Conservation (phyloP, 2,329 filamentous ascomycete species). For the Beauveria asiatica region DNA sequence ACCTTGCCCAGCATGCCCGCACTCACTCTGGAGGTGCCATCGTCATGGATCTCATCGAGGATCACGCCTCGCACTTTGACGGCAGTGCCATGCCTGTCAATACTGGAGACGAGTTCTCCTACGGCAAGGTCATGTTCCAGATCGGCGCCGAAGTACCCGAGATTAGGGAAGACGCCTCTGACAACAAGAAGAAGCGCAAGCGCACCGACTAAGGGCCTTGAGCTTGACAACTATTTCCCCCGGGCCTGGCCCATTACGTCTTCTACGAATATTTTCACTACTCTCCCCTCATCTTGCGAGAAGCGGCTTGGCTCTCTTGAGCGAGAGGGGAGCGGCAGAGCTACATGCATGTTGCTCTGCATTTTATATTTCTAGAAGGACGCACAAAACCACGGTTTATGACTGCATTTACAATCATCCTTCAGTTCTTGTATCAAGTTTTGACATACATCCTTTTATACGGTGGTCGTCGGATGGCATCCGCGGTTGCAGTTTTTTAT, state of each 20-base stretch:
- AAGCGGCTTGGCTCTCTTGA: background rate
- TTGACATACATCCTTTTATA: constrained; percentile 24
- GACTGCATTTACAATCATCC: constrained; percentile 20
- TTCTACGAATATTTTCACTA: constrained; percentile 5
- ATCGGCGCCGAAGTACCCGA: constrained; percentile 65
- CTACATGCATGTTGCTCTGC: background rate
- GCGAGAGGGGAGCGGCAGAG: background rate
- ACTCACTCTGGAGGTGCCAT: constrained; percentile 88
- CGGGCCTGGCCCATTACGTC: constrained; percentile 7
- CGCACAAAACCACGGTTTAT: constrained; percentile 7
- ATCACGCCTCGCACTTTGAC: constrained; percentile 46
- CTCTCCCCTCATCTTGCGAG: background rate
- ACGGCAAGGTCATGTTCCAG: constrained; percentile 76
- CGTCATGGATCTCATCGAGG: constrained; percentile 80
- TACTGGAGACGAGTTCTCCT: constrained; percentile 54
- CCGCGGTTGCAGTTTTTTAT: constrained; percentile 16
- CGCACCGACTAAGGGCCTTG: constrained; percentile 49
- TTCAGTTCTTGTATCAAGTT: constrained; percentile 38
- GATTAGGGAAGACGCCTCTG: constrained; percentile 43
- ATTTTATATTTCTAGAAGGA: constrained; percentile 2
- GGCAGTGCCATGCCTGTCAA: constrained; percentile 34
- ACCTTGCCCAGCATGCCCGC: constrained; percentile 89
- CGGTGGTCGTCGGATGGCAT: constrained; percentile 16
- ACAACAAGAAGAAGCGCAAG: constrained; percentile 60
- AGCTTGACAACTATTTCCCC: background rate